These are phyloP conservation scores for Ascochyta rabiei DNA, from an alignment of 2,329 filamentous ascomycete genomes.

Conservation along the genomic window DNA sequence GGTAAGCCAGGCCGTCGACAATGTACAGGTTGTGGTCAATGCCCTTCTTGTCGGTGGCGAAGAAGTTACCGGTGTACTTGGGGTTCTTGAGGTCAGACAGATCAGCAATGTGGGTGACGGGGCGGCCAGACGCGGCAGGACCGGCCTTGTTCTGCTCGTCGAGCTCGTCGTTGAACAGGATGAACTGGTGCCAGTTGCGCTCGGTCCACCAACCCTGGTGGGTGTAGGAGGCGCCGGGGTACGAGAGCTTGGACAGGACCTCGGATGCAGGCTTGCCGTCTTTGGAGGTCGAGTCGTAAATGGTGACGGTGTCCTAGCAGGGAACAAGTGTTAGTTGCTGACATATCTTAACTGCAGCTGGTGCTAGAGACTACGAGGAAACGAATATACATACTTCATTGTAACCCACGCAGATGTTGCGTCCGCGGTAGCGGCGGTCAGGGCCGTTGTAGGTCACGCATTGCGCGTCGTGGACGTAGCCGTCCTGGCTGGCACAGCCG, in stretches of 20 bases:
- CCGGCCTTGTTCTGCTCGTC: conserved; percentile 39
- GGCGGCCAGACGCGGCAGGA: conserved; percentile 38
- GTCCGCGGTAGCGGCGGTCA: conserved; percentile 54
- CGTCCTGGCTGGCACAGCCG: conserved; percentile 60
- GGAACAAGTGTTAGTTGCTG: too few relatives aligned
- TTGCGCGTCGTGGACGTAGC: conserved; percentile 67
- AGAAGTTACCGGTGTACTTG: conserved; percentile 50
- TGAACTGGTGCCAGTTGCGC: conserved; percentile 41
- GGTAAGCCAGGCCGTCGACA: conserved; percentile 49
- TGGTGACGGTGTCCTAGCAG: conserved; percentile 52
- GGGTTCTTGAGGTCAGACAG: conserved; percentile 42
- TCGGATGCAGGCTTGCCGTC: conserved; percentile 61
- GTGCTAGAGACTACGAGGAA: too few relatives aligned
- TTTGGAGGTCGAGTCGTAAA: conserved; percentile 60
- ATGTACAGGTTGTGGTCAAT: conserved; percentile 57
- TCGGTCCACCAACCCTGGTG: conserved; percentile 64
- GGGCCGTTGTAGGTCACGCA: conserved; percentile 62
- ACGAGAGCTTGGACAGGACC: conserved; percentile 61
- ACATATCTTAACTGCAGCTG: too few relatives aligned
- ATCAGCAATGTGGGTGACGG: conserved; percentile 45
- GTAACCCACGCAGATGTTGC: conserved; percentile 63
- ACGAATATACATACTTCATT: conserved; percentile 47
- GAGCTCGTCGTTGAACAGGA: conserved; percentile 44
- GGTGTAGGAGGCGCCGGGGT: conserved; percentile 61
- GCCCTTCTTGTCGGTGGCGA: conserved; percentile 43